Percentiles rank a stretch among this genome's conserved stretches.
Conservation (phyloP, 495 filamentous ascomycete genomes). For the Podospora pseudocomata region DNA sequence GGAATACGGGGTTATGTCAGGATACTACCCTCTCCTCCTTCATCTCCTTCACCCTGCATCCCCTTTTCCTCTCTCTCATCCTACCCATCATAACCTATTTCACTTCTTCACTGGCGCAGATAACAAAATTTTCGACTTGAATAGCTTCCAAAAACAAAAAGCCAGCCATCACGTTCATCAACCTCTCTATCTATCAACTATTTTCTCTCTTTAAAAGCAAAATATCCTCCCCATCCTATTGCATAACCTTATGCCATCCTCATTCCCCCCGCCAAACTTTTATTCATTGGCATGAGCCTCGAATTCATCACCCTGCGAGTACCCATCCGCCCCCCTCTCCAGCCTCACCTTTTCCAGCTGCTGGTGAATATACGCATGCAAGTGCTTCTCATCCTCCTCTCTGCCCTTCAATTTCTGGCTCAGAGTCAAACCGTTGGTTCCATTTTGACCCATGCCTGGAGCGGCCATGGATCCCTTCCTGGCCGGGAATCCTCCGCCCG, state of each 20-base stretch:
- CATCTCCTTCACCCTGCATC: neutral
- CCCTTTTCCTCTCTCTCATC: neutral
- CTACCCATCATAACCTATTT: neutral
- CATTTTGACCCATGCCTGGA: neutral
- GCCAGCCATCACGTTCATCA: neutral
- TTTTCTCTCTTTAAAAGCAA: neutral
- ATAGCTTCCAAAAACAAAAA: neutral
- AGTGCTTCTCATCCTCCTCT: slow-evolving; percentile 58
- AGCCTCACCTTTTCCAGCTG: slow-evolving; percentile 59
- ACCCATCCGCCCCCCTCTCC: slow-evolving; percentile 34
- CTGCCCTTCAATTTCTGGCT: slow-evolving; percentile 30
- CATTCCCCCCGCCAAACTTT: neutral
- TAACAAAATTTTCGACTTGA: neutral
- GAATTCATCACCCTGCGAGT: slow-evolving; percentile 47
- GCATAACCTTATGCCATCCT: neutral
- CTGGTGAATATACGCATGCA: slow-evolving; percentile 67
- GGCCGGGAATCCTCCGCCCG: slow-evolving; percentile 19
- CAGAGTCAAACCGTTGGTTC: slow-evolving; percentile 16
- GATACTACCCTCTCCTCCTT: neutral
- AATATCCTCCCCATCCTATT: neutral
- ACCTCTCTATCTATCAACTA: neutral
- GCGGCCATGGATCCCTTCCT: neutral
- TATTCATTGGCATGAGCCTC: slow-evolving; percentile 34
- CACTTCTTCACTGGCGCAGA: neutral
- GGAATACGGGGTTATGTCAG: neutral